Evolutionary conservation across 345 rosid species (phyloP).

Genomic region (Populus alba): DNA sequence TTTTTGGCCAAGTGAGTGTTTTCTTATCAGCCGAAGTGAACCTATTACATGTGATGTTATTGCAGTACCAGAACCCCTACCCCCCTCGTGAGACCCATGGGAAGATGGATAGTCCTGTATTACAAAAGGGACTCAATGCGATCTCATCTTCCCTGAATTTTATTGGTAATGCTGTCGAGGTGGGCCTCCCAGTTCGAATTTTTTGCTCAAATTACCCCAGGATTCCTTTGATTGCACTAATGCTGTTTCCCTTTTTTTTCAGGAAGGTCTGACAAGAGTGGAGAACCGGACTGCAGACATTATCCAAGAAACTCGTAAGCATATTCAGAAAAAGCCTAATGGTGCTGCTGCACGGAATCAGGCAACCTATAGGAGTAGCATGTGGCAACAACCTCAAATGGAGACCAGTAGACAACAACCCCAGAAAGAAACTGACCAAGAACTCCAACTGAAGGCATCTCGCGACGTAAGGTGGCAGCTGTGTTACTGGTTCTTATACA

Average conservation of each 20-base stretch:
- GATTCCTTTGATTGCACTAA: neutral
- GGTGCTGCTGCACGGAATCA: conserved; percentile 18
- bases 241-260: neutral
- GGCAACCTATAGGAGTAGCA: neutral
- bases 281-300: conserved; percentile 31
- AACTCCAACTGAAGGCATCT: conserved; percentile 92
- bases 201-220: neutral
- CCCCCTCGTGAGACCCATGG: conserved; percentile 23
- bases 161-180: conserved; percentile 35
- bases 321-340: conserved; percentile 23
- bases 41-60: conserved; percentile 2
- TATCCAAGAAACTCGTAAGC: conserved; percentile 37
- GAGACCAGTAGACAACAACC: conserved; percentile 21
- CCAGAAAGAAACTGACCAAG: conserved; percentile 45
- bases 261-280: conserved; percentile 32
- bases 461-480: conserved; percentile 96
- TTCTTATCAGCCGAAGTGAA: neutral
- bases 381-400: conserved; percentile 29
- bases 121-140: conserved; percentile 31
- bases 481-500: conserved; percentile 43
- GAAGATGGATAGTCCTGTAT: conserved; percentile 5
- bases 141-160: conserved; percentile 31
- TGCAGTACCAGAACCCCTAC: conserved; percentile 34
- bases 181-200: neutral
- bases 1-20: neutral